phyloP scores from a whole-genome alignment of 2,329 filamentous ascomycete genomes.

The Clarireedia paspali region DNA sequence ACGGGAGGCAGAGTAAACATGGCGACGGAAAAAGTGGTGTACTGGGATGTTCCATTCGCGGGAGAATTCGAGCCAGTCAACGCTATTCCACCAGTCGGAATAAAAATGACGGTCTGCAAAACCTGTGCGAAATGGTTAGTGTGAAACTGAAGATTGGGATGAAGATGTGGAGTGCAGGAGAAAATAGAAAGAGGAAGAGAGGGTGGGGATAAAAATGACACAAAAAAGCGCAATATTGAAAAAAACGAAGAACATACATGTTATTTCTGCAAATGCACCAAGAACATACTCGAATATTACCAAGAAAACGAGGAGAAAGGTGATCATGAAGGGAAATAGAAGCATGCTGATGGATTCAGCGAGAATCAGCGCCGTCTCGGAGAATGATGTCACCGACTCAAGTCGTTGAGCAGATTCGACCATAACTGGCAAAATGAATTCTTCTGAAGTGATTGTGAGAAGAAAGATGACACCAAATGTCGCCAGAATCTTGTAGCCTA shows the following conservation, averaged over 20 bases:
- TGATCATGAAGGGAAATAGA: conserved; percentile 95
- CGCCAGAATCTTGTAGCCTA: conserved; percentile 78
- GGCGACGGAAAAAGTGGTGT: conserved; percentile 87
- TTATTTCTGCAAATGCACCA: conserved; percentile 91
- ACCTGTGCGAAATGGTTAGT: conserved; percentile 16
- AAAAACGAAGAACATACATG: conserved; percentile 37
- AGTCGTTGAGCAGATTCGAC: conserved; percentile 57
- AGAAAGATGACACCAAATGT: conserved; percentile 97
- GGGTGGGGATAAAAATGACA: neutral
- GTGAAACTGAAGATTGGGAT: neutral
- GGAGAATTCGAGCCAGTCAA: conserved; percentile 92
- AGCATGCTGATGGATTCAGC: conserved; percentile 86
- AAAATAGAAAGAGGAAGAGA: no score
- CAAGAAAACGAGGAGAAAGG: conserved; percentile 89
- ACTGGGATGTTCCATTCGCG: conserved; percentile 98
- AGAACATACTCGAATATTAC: conserved; percentile 98
- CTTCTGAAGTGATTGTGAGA: conserved; percentile 81
- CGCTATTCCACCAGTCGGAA: conserved; percentile 67
- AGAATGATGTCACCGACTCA: conserved; percentile 33
- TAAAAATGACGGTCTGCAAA: conserved; percentile 96
- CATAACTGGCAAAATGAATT: conserved; percentile 90
- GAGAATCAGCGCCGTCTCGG: conserved; percentile 71
- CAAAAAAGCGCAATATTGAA: neutral
- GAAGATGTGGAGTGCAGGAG: neutral
- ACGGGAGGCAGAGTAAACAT: conserved; percentile 82